A percentile compares a stretch with the other conserved stretches of the same genome.
phyloP scores from a whole-genome alignment of 2,329 filamentous ascomycete genomes.

The Aspergillus clavatus region DNA sequence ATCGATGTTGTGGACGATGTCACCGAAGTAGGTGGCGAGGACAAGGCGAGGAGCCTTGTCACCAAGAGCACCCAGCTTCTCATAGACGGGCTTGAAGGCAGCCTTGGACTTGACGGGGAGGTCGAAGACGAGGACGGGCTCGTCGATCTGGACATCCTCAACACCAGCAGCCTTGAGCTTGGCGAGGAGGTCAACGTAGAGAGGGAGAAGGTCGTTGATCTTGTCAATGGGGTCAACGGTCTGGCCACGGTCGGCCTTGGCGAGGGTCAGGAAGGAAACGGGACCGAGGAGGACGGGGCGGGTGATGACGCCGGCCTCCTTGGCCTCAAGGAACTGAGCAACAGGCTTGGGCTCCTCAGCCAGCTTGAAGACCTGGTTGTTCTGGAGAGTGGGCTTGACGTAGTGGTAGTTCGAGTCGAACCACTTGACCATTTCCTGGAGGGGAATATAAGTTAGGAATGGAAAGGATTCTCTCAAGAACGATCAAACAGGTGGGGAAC shows the following conservation, averaged over 20 bases:
- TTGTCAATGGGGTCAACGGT: conserved; percentile 89
- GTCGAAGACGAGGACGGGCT: conserved; percentile 95
- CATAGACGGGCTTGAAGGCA: conserved; percentile 96
- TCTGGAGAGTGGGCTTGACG: conserved; percentile 96
- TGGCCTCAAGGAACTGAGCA: conserved; percentile 90
- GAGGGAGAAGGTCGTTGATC: conserved; percentile 84
- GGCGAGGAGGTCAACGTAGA: conserved; percentile 88
- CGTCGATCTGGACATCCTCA: conserved; percentile 95
- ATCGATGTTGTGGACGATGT: conserved; percentile 98
- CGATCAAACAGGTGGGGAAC: conserved; percentile 19
- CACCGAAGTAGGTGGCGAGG: conserved; percentile 97
- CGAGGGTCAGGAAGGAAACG: conserved; percentile 94
- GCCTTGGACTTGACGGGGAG: conserved; percentile 84
- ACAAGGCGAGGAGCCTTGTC: conserved; percentile 80
- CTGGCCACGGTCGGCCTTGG: conserved; percentile 96
- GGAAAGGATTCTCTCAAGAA: conserved; percentile 1
- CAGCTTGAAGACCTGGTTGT: conserved; percentile 95
- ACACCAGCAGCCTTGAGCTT: conserved; percentile 95
- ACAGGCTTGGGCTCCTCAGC: conserved; percentile 86
- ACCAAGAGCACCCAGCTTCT: conserved; percentile 70
- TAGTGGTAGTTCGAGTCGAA: conserved; percentile 99
- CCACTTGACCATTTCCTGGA: conserved; percentile 98
- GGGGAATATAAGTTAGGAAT: conserved; percentile 22
- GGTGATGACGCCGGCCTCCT: conserved; percentile 89
- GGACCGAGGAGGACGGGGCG: conserved; percentile 93